Conservation (phyloP, 495 filamentous ascomycete species). For the Paragyromitra xinjiangensis region DNA sequence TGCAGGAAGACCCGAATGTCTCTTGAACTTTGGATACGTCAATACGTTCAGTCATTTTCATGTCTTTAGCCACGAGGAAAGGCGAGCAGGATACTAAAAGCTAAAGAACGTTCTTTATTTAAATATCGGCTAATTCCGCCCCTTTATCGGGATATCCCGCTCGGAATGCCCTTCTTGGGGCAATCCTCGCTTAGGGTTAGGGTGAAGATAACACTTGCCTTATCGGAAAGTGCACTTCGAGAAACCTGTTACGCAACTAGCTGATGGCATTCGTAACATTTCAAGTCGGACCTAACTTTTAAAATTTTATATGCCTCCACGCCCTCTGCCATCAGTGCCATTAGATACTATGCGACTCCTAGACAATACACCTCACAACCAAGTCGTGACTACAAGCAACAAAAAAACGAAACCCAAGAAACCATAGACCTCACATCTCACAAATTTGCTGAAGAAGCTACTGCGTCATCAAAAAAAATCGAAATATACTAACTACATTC, state of each 20-base stretch:
- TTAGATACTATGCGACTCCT: too few species aligned
- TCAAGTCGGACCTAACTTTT: background rate
- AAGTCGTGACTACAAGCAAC: background rate
- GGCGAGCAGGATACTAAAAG: background rate
- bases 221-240: background rate
- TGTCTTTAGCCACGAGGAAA: background rate
- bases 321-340: too few species aligned
- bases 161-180: background rate
- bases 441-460: background rate
- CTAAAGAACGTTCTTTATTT: constrained; percentile 19
- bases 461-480: background rate
- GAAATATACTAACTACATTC: background rate
- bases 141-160: background rate
- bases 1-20: constrained; percentile 74
- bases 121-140: constrained; percentile 3
- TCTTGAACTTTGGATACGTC: constrained; percentile 68
- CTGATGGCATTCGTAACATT: background rate
- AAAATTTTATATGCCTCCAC: too few species aligned
- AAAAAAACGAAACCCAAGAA: background rate
- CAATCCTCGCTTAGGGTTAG: constrained; percentile 15
- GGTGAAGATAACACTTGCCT: constrained; percentile 8
- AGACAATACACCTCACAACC: background rate
- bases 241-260: background rate
- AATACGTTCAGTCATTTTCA: constrained; percentile 37
- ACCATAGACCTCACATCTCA: background rate